phyloP scores from a whole-genome alignment of 2,329 filamentous ascomycete species.

The Pseudovirgaria hyperparasitica region DNA sequence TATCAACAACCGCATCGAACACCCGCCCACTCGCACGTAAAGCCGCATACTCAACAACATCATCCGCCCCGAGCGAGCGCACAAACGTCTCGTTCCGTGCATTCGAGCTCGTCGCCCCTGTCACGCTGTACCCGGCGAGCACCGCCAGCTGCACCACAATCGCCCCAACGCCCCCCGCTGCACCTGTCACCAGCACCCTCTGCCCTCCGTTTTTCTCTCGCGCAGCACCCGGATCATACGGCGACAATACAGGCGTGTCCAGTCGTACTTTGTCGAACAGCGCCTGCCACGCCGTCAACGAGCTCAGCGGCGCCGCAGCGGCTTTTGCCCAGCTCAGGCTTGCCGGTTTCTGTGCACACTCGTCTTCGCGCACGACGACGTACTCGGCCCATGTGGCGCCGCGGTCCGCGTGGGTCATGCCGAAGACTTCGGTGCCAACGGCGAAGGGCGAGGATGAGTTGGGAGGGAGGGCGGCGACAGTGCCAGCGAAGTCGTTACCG shows the following conservation, averaged over 20 bases:
- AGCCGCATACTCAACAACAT: constrained; percentile 28
- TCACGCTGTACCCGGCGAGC: constrained; percentile 24
- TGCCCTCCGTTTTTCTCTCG: constrained; percentile 11
- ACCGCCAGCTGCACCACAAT: constrained; percentile 32
- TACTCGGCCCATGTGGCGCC: constrained; percentile 19
- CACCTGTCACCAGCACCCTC: constrained; percentile 31
- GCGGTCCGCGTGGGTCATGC: background rate
- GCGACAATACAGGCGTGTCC: background rate
- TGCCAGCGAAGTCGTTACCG: constrained; percentile 31
- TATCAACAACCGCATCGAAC: constrained; percentile 34
- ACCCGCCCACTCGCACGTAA: constrained; percentile 14
- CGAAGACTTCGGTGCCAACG: constrained; percentile 1
- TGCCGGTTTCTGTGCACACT: constrained; percentile 24
- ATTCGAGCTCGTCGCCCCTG: constrained; percentile 27
- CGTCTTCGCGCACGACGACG: constrained; percentile 18
- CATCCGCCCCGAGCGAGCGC: constrained; percentile 25
- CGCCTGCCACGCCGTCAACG: constrained; percentile 31
- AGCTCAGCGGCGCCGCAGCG: constrained; percentile 27
- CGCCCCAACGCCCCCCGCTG: constrained; percentile 31
- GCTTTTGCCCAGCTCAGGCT: constrained; percentile 23
- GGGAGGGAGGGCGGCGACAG: constrained; percentile 49
- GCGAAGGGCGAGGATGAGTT: constrained; percentile 44
- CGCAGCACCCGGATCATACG: constrained; percentile 7
- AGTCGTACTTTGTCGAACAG: constrained; percentile 15
- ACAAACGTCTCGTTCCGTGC: constrained; percentile 29